Conservation (phyloP, 2,329 filamentous ascomycete genomes). For the Apiospora koreana region DNA sequence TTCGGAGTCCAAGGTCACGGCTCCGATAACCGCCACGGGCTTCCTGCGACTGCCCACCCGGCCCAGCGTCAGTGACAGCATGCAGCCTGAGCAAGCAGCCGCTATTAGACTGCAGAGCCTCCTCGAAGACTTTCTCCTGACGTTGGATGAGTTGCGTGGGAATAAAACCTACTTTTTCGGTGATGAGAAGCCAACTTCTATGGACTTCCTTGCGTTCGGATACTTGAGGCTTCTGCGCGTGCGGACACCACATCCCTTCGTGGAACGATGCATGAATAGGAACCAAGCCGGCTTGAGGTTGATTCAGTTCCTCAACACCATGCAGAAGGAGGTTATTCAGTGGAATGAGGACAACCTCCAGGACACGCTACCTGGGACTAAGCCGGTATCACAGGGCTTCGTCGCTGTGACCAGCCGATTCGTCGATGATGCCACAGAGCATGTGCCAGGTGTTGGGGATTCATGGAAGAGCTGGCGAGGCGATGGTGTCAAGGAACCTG, state of each 20-base stretch:
- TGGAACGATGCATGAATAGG: conserved; percentile 30
- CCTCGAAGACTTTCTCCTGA: conserved; percentile 69
- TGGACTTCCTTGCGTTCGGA: conserved; percentile 81
- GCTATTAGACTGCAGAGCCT: conserved; percentile 77
- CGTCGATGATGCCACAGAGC: conserved; percentile 33
- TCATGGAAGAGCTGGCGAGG: conserved; percentile 37
- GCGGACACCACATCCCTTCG: conserved; percentile 47
- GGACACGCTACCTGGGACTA: conserved; percentile 23
- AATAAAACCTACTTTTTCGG: conserved; percentile 56
- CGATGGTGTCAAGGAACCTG: conserved; percentile 30
- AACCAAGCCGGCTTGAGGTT: conserved; percentile 26
- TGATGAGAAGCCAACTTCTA: conserved; percentile 48
- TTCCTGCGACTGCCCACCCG: conserved; percentile 35
- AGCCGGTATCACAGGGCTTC: conserved; percentile 19
- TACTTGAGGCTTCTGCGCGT: conserved; percentile 75
- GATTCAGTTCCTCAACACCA: conserved; percentile 21
- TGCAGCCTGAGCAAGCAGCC: conserved; percentile 68
- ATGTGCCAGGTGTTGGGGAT: conserved; percentile 32
- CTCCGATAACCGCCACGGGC: conserved; percentile 32
- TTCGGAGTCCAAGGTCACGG: conserved; percentile 37
- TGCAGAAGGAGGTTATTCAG: conserved; percentile 15
- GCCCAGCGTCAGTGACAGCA: conserved; percentile 40
- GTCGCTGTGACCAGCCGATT: conserved; percentile 27
- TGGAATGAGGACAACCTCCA: conserved; percentile 3
- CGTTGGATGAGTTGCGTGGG: conserved; percentile 64